Evolutionary conservation across 2,329 filamentous ascomycete genomes (phyloP).

Genomic region (Penicillium sp.): DNA sequence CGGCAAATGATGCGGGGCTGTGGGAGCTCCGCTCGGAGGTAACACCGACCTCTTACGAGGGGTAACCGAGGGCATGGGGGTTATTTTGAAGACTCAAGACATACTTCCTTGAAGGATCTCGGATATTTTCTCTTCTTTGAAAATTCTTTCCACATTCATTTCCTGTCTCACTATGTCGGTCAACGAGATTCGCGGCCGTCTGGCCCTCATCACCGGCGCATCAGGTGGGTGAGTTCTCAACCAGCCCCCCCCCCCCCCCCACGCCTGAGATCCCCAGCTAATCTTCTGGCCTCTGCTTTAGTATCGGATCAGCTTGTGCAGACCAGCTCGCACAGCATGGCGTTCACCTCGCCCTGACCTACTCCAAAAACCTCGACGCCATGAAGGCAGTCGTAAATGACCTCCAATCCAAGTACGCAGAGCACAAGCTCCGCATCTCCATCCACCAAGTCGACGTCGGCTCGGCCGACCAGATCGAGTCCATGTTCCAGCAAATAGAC

Average conservation of each 20-base stretch:
- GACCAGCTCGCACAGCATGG: slow-evolving; percentile 57
- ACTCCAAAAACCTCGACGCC: slow-evolving; percentile 55
- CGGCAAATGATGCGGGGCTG: slow-evolving; percentile 32
- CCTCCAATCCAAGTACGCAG: slow-evolving; percentile 41
- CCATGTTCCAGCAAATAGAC: slow-evolving; percentile 60
- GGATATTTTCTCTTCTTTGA: neutral
- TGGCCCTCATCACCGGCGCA: slow-evolving; percentile 64
- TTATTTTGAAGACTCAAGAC: slow-evolving; percentile 6
- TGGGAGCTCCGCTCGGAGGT: slow-evolving; percentile 31
- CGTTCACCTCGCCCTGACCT: slow-evolving; percentile 62
- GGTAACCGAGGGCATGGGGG: slow-evolving; percentile 24
- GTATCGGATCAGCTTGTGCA: slow-evolving; percentile 65
- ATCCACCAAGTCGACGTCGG: slow-evolving; percentile 63
- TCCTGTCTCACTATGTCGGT: slow-evolving; percentile 22
- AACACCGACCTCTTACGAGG: slow-evolving; percentile 27
- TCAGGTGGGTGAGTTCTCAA: slow-evolving; percentile 58
- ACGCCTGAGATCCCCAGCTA: neutral
- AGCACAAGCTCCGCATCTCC: slow-evolving; percentile 49
- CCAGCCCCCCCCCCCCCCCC: rapidly evolving
- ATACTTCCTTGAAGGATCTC: neutral
- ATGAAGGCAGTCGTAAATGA: slow-evolving; percentile 52
- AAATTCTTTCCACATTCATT: neutral
- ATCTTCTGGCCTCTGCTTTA: slow-evolving; percentile 32
- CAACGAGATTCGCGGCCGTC: slow-evolving; percentile 56
- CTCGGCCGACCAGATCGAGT: slow-evolving; percentile 56